A percentile compares a stretch with the other conserved stretches of the same genome.
phyloP scores from a whole-genome alignment of 495 filamentous ascomycete species.

The Xylaria grammica region DNA sequence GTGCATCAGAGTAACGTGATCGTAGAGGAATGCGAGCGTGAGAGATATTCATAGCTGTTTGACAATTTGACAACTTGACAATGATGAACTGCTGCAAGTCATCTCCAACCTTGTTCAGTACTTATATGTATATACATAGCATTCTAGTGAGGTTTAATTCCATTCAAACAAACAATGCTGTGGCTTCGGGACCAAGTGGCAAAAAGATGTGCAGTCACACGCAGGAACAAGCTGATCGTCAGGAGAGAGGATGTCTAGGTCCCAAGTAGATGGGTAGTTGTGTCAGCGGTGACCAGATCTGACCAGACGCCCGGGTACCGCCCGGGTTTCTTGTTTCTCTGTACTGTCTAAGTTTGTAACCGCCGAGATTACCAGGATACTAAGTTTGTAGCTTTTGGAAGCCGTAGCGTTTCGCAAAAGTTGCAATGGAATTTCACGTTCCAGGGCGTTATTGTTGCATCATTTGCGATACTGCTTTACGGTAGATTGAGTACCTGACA shows the following conservation, averaged over 20 bases:
- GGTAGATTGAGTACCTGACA: neutral
- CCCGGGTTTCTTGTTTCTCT: no score
- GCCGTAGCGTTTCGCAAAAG: constrained; percentile 14
- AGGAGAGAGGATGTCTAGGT: constrained; percentile 18
- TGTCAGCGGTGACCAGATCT: constrained; percentile 15
- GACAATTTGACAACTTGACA: neutral
- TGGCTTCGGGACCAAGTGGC: constrained; percentile 10
- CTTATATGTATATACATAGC: neutral
- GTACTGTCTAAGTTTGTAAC: neutral
- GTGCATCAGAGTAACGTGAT: constrained; percentile 2
- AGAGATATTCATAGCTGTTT: neutral
- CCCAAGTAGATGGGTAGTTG: neutral
- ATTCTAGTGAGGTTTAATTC: no score
- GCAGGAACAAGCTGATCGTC: constrained; percentile 25
- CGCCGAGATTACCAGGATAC: neutral
- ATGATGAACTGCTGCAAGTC: constrained; percentile 16
- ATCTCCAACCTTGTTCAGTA: neutral
- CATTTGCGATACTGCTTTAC: neutral
- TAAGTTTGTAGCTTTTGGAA: constrained; percentile 13
- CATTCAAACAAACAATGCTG: neutral
- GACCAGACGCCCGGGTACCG: constrained; percentile 14
- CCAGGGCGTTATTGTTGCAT: constrained; percentile 5
- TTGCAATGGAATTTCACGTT: neutral
- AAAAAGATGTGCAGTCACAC: constrained; percentile 23
- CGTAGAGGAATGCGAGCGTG: neutral